Evolutionary conservation across 164 flowering plant genomes (phyloP).

Genomic region (Vitis amurensis): DNA sequence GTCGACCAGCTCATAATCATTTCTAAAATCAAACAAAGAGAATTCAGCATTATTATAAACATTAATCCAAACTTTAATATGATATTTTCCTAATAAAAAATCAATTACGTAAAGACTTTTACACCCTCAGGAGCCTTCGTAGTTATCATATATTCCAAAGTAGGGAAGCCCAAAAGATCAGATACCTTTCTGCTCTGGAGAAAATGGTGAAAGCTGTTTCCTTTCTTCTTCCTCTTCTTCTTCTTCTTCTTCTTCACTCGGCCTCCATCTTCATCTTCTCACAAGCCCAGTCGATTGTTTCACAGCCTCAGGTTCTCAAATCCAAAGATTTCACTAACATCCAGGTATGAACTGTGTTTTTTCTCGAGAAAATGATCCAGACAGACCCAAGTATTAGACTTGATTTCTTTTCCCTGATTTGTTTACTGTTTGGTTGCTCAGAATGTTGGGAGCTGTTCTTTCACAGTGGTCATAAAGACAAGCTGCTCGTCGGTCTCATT

Average conservation of each 20-base stretch:
- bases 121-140: too few relatives aligned
- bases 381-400: background rate
- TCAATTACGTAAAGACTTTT: too few relatives aligned
- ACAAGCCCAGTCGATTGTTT: slow-evolving; percentile 9
- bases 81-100: too few relatives aligned
- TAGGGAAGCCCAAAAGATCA: too few relatives aligned
- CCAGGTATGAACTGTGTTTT: slow-evolving; percentile 21
- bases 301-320: slow-evolving; percentile 20
- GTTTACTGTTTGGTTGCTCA: background rate
- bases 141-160: too few relatives aligned
- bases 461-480: slow-evolving; percentile 30
- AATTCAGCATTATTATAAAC: too few relatives aligned
- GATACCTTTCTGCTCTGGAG: background rate
- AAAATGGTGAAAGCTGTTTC: slow-evolving; percentile 3
- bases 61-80: too few relatives aligned
- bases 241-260: slow-evolving; percentile 7
- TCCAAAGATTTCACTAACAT: slow-evolving; percentile 33
- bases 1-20: too few relatives aligned
- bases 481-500: slow-evolving; percentile 34
- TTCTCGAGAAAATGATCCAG: background rate
- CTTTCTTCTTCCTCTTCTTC: background rate
- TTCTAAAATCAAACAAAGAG: too few relatives aligned
- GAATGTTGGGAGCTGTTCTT: slow-evolving; percentile 35
- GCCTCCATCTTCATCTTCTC: slow-evolving; percentile 2
- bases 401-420: background rate